Percentiles rank a stretch among this genome's conserved stretches.
Evolutionary conservation across 768 basidiomycete species (phyloP).

Genomic region (Cystofilobasidium capitatum): DNA sequence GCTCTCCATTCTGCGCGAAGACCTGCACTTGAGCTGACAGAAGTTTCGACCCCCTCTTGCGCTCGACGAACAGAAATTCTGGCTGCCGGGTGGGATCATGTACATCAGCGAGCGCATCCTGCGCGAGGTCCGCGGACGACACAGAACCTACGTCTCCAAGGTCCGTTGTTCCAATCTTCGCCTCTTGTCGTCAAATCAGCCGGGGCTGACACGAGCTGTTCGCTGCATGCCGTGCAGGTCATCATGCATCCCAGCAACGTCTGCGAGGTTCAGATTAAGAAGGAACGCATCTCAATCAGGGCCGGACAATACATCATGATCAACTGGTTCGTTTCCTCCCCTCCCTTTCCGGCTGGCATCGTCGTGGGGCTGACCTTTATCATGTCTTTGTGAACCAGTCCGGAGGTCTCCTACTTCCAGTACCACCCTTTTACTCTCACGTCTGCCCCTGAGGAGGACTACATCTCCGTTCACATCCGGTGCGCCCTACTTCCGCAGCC

Average conservation of each 20-base stretch:
- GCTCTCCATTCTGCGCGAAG: neutral
- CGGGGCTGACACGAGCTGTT: neutral
- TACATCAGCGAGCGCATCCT: constrained; percentile 82
- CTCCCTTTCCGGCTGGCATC: neutral
- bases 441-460: constrained; percentile 90
- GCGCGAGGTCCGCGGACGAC: constrained; percentile 74
- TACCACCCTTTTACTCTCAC: constrained; percentile 97
- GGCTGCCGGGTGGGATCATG: constrained; percentile 45
- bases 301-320: constrained; percentile 93
- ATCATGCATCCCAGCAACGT: constrained; percentile 92
- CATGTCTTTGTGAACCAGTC: constrained; percentile 42
- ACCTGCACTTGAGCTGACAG: neutral
- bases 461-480: constrained; percentile 86
- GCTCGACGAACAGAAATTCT: constrained; percentile 35
- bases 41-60: neutral
- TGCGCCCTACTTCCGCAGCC: neutral
- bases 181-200: neutral
- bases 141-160: constrained; percentile 84
- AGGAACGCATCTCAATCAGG: constrained; percentile 70
- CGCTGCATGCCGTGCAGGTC: constrained; percentile 40
- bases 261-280: constrained; percentile 93
- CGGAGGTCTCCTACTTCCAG: constrained; percentile 86
- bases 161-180: constrained; percentile 6
- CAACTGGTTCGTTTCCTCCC: constrained; percentile 35
- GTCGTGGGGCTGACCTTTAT: neutral